Evolutionary conservation across 306 rosid genomes (phyloP), one percentile per base, ranked within the genome.

Genomic region (Lathyrus oleraceus): DNA sequence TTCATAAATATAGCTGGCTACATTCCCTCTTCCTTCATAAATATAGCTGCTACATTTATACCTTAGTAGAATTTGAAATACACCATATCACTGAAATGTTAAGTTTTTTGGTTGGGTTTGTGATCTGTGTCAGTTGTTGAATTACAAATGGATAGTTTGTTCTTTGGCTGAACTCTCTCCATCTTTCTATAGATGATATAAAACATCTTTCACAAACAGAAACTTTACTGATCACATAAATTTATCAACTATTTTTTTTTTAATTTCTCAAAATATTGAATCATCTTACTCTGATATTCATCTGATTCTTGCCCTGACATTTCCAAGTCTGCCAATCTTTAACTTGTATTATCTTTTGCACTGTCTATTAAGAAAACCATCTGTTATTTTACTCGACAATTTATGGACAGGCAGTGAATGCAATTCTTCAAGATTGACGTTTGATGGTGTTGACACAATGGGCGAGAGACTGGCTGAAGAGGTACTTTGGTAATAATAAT

Each of bases 361-460:
- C 6, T 30, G n/a, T 61, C 57, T 60, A 48, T 67, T 65, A 38
- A 58, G 62, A 53, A 39, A 32, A 27, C 61, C 38, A 58, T 60
- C 43, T 53, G 51, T 58, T 72, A 15, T 67, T 61, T 73, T 42
- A 69, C 77, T 47, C 65, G 47, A 75, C 70, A 82, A 42, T 68
- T 75, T 80, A 47, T 60, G 82, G 75, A 75, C 96, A 88, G 98
- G 96, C 85, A 92, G 96, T 85, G 86, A 85, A 83, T 90, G 96
- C 79, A 92, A 90, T 81, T 81, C 86, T 79, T 82, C 89, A 27
- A 92, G 70, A 82, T 75, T 86, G 86, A 92, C 98, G 15, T 85
- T 88, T 82, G 96, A 92, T 69, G 98, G 98, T 36, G 96, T 92
- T 81, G 98, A 92, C 79, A 68, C 78, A 51, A 90, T 89, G 96